phyloP scores from a whole-genome alignment of 2,329 filamentous ascomycete genomes.

The Xylaria multiplex region DNA sequence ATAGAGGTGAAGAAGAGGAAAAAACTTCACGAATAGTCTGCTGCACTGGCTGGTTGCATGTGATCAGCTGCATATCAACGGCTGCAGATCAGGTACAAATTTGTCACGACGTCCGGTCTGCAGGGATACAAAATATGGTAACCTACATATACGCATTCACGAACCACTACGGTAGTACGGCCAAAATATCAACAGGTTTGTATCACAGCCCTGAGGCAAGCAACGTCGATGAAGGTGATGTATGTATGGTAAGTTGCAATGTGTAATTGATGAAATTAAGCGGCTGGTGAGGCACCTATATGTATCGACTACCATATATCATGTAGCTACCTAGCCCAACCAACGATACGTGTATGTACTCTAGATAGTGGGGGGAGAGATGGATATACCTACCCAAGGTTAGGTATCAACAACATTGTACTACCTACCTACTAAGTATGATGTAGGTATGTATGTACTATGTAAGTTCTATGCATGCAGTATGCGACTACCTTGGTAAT shows the following conservation, averaged over 20 bases:
- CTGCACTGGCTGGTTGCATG: not conserved
- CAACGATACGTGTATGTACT: too few relatives aligned
- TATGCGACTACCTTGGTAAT: slow-evolving; percentile 6
- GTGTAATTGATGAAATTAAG: not conserved
- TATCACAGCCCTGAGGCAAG: too few relatives aligned
- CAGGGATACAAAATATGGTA: slow-evolving; percentile 1
- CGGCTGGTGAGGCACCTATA: not conserved
- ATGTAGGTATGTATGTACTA: too few relatives aligned
- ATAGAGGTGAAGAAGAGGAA: not conserved
- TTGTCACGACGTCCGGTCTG: slow-evolving; percentile 1
- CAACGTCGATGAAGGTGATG: too few relatives aligned
- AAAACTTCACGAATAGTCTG: not conserved
- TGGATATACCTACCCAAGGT: too few relatives aligned
- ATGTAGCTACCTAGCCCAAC: too few relatives aligned
- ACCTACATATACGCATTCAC: not conserved
- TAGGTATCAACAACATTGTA: too few relatives aligned
- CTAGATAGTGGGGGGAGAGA: too few relatives aligned
- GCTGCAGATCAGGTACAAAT: slow-evolving; percentile 3
- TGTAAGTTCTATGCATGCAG: too few relatives aligned
- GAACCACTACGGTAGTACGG: not conserved
- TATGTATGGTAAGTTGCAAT: too few relatives aligned
- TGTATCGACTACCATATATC: too few relatives aligned
- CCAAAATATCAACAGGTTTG: not conserved
- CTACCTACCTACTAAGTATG: too few relatives aligned
- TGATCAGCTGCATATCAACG: not conserved